A percentile compares a stretch with the other conserved stretches of the same genome.
These are phyloP conservation scores for Xylaria sp. DNA, from an alignment of 2,329 filamentous ascomycete species.

Conservation along the genomic window DNA sequence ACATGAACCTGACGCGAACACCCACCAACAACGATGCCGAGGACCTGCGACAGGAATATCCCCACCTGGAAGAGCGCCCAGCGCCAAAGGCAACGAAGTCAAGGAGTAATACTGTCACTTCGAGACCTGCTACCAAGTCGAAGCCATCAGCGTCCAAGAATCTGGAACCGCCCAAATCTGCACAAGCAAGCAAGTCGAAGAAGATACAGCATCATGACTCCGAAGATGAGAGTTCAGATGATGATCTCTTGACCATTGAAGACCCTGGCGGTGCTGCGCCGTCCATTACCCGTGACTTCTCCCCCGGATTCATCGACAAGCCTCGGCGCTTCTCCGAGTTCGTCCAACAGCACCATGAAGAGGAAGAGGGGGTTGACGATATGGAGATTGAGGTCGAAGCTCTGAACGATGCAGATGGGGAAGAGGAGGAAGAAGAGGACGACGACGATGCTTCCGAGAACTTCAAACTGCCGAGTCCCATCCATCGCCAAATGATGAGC, in stretches of 20 bases:
- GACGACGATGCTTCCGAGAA: slow-evolving; percentile 37
- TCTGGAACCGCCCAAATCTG: slow-evolving; percentile 17
- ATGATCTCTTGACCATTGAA: slow-evolving; percentile 55
- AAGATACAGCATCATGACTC: slow-evolving; percentile 28
- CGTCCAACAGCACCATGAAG: slow-evolving; percentile 40
- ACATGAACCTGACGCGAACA: slow-evolving; percentile 75
- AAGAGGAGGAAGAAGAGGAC: slow-evolving; percentile 24
- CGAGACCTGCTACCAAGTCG: slow-evolving; percentile 26
- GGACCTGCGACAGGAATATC: slow-evolving; percentile 60
- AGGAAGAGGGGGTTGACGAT: slow-evolving; percentile 27
- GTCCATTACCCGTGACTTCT: slow-evolving; percentile 38
- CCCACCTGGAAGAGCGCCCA: slow-evolving; percentile 50
- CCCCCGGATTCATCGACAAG: slow-evolving; percentile 42
- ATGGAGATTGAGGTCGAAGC: slow-evolving; percentile 39
- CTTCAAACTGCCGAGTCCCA: slow-evolving; percentile 51
- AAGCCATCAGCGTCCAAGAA: slow-evolving; percentile 26
- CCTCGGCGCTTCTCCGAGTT: slow-evolving; percentile 50
- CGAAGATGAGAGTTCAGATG: slow-evolving; percentile 50
- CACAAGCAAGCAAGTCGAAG: slow-evolving; percentile 19
- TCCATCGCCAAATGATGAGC: slow-evolving; percentile 36
- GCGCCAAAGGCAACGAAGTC: slow-evolving; percentile 20
- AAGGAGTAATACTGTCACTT: slow-evolving; percentile 8
- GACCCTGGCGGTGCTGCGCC: slow-evolving; percentile 49
- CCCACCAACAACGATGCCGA: slow-evolving; percentile 60
- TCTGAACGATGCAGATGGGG: slow-evolving; percentile 45